phyloP scores from a whole-genome alignment of 768 basidiomycete genomes.

The Boletus rex-veris region DNA sequence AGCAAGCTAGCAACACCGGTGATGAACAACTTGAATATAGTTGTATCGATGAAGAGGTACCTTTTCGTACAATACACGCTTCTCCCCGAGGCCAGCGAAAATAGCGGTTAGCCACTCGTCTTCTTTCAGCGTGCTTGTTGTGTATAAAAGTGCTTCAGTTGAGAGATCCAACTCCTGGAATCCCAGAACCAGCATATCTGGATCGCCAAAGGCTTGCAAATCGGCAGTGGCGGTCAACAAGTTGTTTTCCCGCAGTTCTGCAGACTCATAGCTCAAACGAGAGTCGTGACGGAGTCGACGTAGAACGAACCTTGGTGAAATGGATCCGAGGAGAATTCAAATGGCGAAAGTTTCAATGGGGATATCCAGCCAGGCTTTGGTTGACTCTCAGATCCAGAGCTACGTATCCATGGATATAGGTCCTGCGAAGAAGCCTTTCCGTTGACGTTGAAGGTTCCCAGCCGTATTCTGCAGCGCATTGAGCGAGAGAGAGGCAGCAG shows the following conservation, averaged over 20 bases:
- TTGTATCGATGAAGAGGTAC: slow-evolving; percentile 30
- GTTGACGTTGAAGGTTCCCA: slow-evolving; percentile 86
- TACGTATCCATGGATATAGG: slow-evolving; percentile 61
- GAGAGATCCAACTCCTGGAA: slow-evolving; percentile 83
- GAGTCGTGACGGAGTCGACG: neutral
- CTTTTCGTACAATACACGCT: slow-evolving; percentile 61
- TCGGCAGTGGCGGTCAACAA: slow-evolving; percentile 6
- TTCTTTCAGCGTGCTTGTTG: slow-evolving; percentile 57
- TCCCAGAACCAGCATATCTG: slow-evolving; percentile 70
- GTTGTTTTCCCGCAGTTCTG: slow-evolving; percentile 8
- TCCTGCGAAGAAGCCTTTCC: slow-evolving; percentile 73
- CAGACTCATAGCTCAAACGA: neutral
- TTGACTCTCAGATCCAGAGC: slow-evolving; percentile 4
- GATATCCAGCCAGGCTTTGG: slow-evolving; percentile 28
- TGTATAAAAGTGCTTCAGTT: slow-evolving; percentile 72
- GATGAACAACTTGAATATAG: neutral
- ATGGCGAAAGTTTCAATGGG: slow-evolving; percentile 37
- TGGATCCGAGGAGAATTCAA: slow-evolving; percentile 24
- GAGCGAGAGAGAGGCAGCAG: neutral
- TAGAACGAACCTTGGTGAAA: slow-evolving; percentile 21
- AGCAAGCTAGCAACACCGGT: slow-evolving; percentile 44
- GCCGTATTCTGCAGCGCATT: slow-evolving; percentile 46
- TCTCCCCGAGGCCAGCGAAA: slow-evolving; percentile 70
- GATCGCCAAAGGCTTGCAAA: slow-evolving; percentile 35
- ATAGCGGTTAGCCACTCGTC: slow-evolving; percentile 69